Conservation (phyloP, 306 rosid species). For the Notholithocarpus densiflorus region DNA sequence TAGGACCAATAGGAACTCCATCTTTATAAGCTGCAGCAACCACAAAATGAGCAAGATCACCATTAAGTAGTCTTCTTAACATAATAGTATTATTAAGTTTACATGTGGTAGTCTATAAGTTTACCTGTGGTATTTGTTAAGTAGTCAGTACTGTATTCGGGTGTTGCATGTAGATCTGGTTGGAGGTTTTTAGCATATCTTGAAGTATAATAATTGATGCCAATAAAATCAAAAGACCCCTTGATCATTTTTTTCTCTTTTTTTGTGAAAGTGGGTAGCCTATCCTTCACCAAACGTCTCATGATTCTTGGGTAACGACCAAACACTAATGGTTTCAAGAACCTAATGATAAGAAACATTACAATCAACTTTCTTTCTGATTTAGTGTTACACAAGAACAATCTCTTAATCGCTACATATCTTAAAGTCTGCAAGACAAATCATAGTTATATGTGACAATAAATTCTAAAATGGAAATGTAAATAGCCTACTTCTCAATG, state of each 20-base stretch:
- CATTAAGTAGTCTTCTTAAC: background rate
- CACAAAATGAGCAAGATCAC: background rate
- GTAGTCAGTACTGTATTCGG: background rate
- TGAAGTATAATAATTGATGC: conserved; percentile 34
- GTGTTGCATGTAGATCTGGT: background rate
- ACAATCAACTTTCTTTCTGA: background rate
- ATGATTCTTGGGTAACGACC: conserved; percentile 29
- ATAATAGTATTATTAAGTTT: no score
- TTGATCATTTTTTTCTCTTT: conserved; percentile 8
- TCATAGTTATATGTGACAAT: background rate
- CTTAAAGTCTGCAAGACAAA: background rate
- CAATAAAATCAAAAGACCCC: conserved; percentile 31
- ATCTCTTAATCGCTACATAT: no score
- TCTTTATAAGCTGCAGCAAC: conserved; percentile 7
- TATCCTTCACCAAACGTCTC: conserved; percentile 23
- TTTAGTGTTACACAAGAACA: background rate
- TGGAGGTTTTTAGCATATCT: conserved; percentile 2
- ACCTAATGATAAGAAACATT: conserved; percentile 13
- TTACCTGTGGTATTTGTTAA: conserved; percentile 2
- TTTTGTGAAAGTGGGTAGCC: conserved; percentile 27
- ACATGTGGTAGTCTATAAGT: background rate
- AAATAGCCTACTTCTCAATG: no score
- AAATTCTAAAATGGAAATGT: no score
- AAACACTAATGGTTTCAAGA: conserved; percentile 17
- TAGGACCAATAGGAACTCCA: conserved; percentile 17